Conservation (phyloP, 805 yeast species). For the Teunomyces panamensis region DNA sequence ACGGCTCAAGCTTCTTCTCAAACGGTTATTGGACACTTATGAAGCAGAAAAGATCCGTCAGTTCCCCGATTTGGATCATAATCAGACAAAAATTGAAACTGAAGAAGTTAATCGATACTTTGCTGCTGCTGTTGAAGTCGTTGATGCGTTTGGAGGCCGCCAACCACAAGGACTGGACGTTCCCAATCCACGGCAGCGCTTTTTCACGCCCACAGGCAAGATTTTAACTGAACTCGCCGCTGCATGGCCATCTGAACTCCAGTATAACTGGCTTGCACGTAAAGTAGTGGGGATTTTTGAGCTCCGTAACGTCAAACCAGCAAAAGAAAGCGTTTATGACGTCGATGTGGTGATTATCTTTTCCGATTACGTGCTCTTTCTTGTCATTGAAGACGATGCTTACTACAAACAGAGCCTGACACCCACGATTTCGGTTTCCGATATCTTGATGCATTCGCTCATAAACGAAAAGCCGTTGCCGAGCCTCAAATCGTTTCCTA, state of each 20-base stretch:
- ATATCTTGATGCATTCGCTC: conserved; percentile 84
- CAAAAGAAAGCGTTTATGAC: conserved; percentile 9
- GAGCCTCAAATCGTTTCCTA: conserved; percentile 51
- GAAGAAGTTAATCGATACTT: conserved; percentile 40
- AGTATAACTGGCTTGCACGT: conserved; percentile 84
- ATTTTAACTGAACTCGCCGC: conserved; percentile 78
- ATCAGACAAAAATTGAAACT: conserved; percentile 25
- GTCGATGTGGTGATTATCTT: conserved; percentile 62
- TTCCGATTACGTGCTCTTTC: conserved; percentile 72
- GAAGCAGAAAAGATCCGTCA: conserved; percentile 36
- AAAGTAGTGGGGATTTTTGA: conserved; percentile 77
- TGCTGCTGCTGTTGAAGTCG: conserved; percentile 56
- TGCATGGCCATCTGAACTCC: conserved; percentile 84
- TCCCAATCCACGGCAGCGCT: conserved; percentile 43
- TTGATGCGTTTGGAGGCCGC: conserved; percentile 77
- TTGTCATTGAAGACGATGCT: conserved; percentile 49
- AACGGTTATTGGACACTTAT: conserved; percentile 53
- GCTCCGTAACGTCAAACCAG: conserved; percentile 23
- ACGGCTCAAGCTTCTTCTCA: conserved; percentile 64
- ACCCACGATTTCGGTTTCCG: conserved; percentile 63
- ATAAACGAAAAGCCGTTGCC: conserved; percentile 78
- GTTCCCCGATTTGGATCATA: conserved; percentile 13
- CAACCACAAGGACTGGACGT: conserved; percentile 38
- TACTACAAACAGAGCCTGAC: conserved; percentile 24
- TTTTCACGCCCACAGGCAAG: conserved; percentile 90